phyloP scores from a whole-genome alignment of 768 basidiomycete genomes.

The Agaricus blazei region DNA sequence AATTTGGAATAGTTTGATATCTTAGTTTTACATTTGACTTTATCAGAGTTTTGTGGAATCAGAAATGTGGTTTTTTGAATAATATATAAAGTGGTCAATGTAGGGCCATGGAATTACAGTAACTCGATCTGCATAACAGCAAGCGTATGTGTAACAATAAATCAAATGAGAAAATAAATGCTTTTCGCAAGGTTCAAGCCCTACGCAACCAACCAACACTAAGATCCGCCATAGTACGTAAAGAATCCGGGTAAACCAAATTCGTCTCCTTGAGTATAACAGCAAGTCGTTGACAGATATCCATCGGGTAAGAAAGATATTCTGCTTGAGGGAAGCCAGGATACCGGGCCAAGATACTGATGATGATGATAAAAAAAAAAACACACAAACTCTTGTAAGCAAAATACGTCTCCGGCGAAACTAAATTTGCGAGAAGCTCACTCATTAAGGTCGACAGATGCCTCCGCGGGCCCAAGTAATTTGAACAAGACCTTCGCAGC shows the following conservation, averaged over 20 bases:
- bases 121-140: too few species aligned
- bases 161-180: not conserved
- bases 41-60: not conserved
- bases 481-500: conserved; percentile 87
- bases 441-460: conserved; percentile 49
- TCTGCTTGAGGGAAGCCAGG: conserved; percentile 89
- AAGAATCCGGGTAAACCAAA: conserved; percentile 63
- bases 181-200: not conserved
- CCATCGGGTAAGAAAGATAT: conserved; percentile 75
- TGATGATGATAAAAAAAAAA: not conserved
- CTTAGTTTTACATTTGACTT: not conserved
- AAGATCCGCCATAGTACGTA: conserved; percentile 76
- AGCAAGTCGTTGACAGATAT: conserved; percentile 69
- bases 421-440: conserved; percentile 20
- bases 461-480: conserved; percentile 58
- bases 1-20: not conserved
- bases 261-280: conserved; percentile 75
- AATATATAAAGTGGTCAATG: not conserved
- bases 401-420: not conserved
- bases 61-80: not conserved
- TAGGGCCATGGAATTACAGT: too few species aligned
- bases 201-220: conserved; percentile 72
- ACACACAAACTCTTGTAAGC: not conserved
- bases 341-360: conserved; percentile 59
- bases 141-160: too few species aligned